These are phyloP conservation scores for Cinnamomum chago DNA, from an alignment of 164 flowering plant genomes.

Conservation along the genomic window DNA sequence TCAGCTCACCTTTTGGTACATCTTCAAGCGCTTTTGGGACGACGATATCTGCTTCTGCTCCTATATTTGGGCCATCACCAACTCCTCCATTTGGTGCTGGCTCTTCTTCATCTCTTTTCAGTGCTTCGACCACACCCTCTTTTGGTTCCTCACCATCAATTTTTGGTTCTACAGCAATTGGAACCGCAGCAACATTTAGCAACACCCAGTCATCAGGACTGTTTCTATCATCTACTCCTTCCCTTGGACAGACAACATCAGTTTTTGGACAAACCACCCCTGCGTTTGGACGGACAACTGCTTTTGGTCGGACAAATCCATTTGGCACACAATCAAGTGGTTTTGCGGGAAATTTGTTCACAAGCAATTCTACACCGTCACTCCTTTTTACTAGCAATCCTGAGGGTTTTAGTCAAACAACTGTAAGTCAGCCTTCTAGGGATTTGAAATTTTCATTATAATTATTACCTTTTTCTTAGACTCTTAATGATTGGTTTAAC, in stretches of 20 bases:
- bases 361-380: constrained; percentile 46
- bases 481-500: neutral
- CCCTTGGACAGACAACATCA: constrained; percentile 57
- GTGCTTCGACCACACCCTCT: constrained; percentile 39
- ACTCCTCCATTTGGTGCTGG: constrained; percentile 47
- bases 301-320: constrained; percentile 50
- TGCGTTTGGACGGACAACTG: constrained; percentile 50
- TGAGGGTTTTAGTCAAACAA: constrained; percentile 50
- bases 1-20: constrained; percentile 51
- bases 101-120: constrained; percentile 52
- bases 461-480: neutral
- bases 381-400: constrained; percentile 32
- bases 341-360: constrained; percentile 51
- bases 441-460: neutral
- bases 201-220: constrained; percentile 68
- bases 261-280: constrained; percentile 50
- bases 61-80: constrained; percentile 50
- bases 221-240: constrained; percentile 59
- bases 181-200: constrained; percentile 46
- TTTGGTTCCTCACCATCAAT: constrained; percentile 53
- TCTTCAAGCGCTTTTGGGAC: constrained; percentile 54
- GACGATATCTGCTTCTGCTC: constrained; percentile 41
- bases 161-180: constrained; percentile 58
- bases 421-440: constrained; percentile 41
- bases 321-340: constrained; percentile 58